Conservation (phyloP, 371 early-diverging fungal genomes). For the Mortierella sp. region DNA sequence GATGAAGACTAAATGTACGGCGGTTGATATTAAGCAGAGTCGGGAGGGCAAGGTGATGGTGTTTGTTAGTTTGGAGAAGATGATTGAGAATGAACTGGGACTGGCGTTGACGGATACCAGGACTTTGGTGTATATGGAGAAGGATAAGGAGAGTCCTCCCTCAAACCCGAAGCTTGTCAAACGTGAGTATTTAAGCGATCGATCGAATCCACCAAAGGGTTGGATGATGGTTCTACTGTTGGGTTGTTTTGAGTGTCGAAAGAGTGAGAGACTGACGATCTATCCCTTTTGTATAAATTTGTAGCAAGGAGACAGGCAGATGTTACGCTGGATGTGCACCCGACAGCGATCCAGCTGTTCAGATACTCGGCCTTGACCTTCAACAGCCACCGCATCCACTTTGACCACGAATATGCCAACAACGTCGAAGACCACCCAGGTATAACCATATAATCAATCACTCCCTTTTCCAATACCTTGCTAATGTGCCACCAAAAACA, state of each 20-base stretch:
- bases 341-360: constrained; percentile 81
- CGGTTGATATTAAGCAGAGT: constrained; percentile 65
- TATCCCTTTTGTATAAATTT: neutral
- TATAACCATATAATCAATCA: constrained; percentile 29
- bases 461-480: neutral
- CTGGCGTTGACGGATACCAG: constrained; percentile 78
- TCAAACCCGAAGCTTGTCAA: constrained; percentile 46
- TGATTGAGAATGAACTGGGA: constrained; percentile 73
- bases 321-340: constrained; percentile 64
- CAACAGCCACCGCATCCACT: constrained; percentile 90
- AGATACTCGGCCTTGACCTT: constrained; percentile 89
- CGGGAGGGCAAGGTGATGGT: constrained; percentile 70
- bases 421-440: constrained; percentile 80
- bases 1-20: constrained; percentile 69
- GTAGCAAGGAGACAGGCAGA: constrained; percentile 67
- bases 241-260: neutral
- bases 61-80: constrained; percentile 77
- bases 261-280: constrained; percentile 8
- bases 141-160: constrained; percentile 39
- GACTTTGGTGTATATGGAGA: constrained; percentile 76
- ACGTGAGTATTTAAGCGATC: constrained; percentile 33
- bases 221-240: neutral
- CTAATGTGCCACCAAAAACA: neutral
- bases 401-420: constrained; percentile 79
- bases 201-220: too few species aligned